These are phyloP conservation scores for Viola pubescens DNA, from an alignment of 441 rosid genomes.

Conservation along the genomic window DNA sequence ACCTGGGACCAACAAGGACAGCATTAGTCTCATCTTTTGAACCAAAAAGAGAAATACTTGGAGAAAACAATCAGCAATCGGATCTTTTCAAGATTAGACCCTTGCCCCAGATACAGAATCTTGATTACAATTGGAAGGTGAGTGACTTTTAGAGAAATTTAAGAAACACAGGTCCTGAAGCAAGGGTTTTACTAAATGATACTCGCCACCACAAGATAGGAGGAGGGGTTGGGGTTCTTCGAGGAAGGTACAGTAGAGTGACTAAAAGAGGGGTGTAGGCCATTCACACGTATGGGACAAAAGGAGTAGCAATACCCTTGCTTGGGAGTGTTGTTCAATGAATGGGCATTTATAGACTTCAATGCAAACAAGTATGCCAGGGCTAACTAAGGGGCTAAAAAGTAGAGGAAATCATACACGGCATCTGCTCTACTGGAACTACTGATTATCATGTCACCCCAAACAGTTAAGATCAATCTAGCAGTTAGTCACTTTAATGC, in stretches of 20 bases:
- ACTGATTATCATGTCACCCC: neutral
- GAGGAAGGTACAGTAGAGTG: no score
- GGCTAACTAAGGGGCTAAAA: neutral
- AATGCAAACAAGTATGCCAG: no score
- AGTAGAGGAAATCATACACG: neutral
- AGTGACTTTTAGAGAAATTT: neutral
- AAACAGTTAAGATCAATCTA: neutral
- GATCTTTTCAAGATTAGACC: neutral
- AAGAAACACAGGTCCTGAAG: no score
- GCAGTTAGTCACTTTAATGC: neutral
- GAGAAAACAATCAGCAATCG: neutral
- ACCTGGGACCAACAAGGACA: conserved; percentile 35
- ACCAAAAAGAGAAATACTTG: neutral
- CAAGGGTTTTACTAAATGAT: no score
- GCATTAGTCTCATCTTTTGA: no score
- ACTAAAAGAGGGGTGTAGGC: no score
- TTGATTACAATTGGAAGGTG: neutral
- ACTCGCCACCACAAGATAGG: no score
- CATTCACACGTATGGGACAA: no score
- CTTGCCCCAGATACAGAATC: neutral
- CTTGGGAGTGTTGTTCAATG: no score
- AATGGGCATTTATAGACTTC: no score
- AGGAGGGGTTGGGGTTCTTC: no score
- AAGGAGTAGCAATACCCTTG: no score
- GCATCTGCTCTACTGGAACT: neutral